A percentile compares a stretch with the other conserved stretches of the same genome.
phyloP scores from a whole-genome alignment of 176 grass and related monocot species.

The Coix lacrymajobi region DNA sequence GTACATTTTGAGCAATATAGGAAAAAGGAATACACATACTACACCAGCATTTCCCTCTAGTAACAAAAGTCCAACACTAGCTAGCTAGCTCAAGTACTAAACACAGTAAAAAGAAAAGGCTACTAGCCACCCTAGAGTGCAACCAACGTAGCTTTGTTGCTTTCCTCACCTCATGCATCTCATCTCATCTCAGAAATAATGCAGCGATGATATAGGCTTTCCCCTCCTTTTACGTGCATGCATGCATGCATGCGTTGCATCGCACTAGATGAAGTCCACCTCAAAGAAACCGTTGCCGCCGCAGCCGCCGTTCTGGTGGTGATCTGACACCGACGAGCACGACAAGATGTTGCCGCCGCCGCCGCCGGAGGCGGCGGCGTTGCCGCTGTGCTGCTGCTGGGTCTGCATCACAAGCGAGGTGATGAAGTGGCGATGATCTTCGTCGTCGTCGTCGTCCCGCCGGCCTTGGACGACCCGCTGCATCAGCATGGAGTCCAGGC shows the following conservation, averaged over 20 bases:
- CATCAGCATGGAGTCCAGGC: slow-evolving; percentile 17
- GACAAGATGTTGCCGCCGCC: slow-evolving; percentile 25
- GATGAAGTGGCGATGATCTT: slow-evolving; percentile 6
- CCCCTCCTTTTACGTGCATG: neutral
- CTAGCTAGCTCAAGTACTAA: neutral
- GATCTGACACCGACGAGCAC: slow-evolving; percentile 39
- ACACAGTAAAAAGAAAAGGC: slow-evolving; percentile 12
- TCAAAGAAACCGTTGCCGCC: slow-evolving; percentile 45
- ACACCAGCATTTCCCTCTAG: neutral
- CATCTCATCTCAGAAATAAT: slow-evolving; percentile 14
- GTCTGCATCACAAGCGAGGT: neutral
- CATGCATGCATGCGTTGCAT: neutral
- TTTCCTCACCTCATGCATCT: slow-evolving; percentile 25
- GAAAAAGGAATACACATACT: neutral
- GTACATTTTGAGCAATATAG: neutral
- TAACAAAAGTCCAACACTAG: neutral
- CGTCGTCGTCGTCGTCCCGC: neutral
- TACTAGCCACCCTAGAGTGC: neutral
- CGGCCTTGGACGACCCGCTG: neutral
- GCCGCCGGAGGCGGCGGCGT: neutral
- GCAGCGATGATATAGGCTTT: slow-evolving; percentile 12
- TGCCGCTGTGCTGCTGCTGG: neutral
- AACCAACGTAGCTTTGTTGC: neutral
- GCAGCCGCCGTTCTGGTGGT: slow-evolving; percentile 25
- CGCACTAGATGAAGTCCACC: slow-evolving; percentile 45